Evolutionary conservation across 768 basidiomycete species (phyloP).

Genomic region (Phlebiopsis flavidoalba): DNA sequence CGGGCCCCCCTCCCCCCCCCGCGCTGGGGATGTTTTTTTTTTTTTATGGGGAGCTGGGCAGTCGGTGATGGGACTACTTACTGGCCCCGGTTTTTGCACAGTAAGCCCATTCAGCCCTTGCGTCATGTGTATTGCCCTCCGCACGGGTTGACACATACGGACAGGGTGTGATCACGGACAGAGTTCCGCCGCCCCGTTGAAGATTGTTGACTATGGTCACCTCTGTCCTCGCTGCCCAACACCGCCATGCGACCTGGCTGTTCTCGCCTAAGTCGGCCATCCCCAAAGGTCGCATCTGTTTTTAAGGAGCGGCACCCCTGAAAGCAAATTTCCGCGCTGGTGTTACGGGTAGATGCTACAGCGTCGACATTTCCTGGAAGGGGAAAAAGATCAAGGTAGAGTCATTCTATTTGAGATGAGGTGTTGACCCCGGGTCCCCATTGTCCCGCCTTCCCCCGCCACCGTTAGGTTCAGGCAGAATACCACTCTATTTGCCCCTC

Average conservation of each 20-base stretch:
- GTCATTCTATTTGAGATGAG: conserved; percentile 69
- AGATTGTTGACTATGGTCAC: conserved; percentile 98
- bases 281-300: conserved; percentile 81
- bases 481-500: conserved; percentile 9
- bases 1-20: no score
- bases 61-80: no score
- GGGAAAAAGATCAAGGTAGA: conserved; percentile 79
- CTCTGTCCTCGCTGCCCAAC: conserved; percentile 88
- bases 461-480: no score
- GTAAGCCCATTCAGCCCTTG: no score
- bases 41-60: conserved; percentile 95
- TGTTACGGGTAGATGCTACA: conserved; percentile 80
- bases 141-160: conserved; percentile 1
- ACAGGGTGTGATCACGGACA: conserved; percentile 68
- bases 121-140: background rate
- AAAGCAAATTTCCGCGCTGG: conserved; percentile 75
- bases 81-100: no score
- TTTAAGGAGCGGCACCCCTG: conserved; percentile 67
- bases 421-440: no score
- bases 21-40: no score
- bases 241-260: conserved; percentile 91
- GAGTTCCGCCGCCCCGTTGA: conserved; percentile 85
- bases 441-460: no score
- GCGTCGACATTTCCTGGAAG: conserved; percentile 81
- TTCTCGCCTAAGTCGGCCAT: conserved; percentile 87